phyloP scores from a whole-genome alignment of 371 early-diverging fungal species.

The Mortierella sp. region DNA sequence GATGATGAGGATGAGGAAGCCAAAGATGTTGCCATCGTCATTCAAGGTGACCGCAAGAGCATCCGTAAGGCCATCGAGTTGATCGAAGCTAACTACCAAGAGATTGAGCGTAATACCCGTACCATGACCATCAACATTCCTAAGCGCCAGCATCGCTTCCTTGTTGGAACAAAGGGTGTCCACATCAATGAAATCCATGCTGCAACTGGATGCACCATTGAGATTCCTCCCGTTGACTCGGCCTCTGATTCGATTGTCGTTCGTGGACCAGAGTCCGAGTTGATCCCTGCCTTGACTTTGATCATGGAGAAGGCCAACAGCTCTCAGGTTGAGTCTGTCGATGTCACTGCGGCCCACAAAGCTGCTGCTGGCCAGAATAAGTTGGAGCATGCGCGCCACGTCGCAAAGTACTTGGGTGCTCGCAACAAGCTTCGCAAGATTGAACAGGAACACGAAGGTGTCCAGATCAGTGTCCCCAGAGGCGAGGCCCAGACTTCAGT shows the following conservation, averaged over 20 bases:
- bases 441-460: constrained; percentile 70
- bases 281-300: constrained; percentile 76
- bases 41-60: constrained; percentile 65
- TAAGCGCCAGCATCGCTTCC: constrained; percentile 92
- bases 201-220: constrained; percentile 87
- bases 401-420: constrained; percentile 72
- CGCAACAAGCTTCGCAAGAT: constrained; percentile 73
- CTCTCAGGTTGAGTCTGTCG: constrained; percentile 65
- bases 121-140: constrained; percentile 79
- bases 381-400: constrained; percentile 67
- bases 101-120: constrained; percentile 72
- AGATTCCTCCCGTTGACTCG: constrained; percentile 78
- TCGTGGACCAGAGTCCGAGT: constrained; percentile 80
- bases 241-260: constrained; percentile 82
- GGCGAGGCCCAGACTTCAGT: constrained; percentile 52
- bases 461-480: constrained; percentile 69
- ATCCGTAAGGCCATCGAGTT: constrained; percentile 74
- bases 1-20: constrained; percentile 60
- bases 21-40: constrained; percentile 67
- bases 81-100: constrained; percentile 68
- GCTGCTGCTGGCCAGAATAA: constrained; percentile 58
- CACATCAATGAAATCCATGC: constrained; percentile 84
- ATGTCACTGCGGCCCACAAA: constrained; percentile 67
- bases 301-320: constrained; percentile 86
- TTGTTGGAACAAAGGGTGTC: constrained; percentile 87